Evolutionary conservation across 1,284 basidiomycete species (phyloP), one percentile per base, ranked within the genome.

Genomic region (Sporisorium graminicola): DNA sequence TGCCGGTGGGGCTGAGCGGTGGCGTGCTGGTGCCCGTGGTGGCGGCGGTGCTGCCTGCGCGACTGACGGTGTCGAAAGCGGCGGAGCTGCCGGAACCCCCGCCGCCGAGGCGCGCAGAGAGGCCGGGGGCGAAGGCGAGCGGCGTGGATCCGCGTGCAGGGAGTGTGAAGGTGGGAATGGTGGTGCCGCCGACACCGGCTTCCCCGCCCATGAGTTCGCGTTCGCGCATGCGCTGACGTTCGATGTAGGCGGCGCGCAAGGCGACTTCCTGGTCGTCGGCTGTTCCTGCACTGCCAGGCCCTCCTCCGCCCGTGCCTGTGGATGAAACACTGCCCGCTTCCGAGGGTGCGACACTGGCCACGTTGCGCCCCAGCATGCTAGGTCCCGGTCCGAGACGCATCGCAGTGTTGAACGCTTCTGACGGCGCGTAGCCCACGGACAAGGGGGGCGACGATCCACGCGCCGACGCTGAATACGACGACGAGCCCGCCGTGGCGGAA

Each of bases 221-320:
- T 40, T 83, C 82, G 22, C 75, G 71, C 81, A 82, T 82, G 1
- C 81, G 59, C 37, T 82, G 81, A n/a, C 70, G 68, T 46, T 83
- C 82, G 42, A 82, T 82, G 59, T 77, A 76, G 2, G 73, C 73
- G 4, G 79, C 70, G 5, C 76, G 62, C 13, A 74, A 35, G 10
- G 76, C 70, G 1, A 75, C 66, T 44, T 79, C 79, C 47, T 76
- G 71, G 10, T 82, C 80, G 27, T 80, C 82, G 1, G 66, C 62
- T 18, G 77, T 71, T 7, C 67, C 71, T 14, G 65, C 50, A 35
- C 65, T 66, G 16, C 63, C 61, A 0, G 68, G 75, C 0, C 65
- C 77, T 16, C 74, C 74, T 14, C 73, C 72, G 18, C 68, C 70
- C 6, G 63, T 81, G 26, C 62, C 77, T 27, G 64, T 67, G 9